A percentile compares a stretch with the other conserved stretches of the same genome.
These are phyloP conservation scores for Fusarium virguliforme DNA, from an alignment of 2,329 filamentous ascomycete species.

Conservation along the genomic window DNA sequence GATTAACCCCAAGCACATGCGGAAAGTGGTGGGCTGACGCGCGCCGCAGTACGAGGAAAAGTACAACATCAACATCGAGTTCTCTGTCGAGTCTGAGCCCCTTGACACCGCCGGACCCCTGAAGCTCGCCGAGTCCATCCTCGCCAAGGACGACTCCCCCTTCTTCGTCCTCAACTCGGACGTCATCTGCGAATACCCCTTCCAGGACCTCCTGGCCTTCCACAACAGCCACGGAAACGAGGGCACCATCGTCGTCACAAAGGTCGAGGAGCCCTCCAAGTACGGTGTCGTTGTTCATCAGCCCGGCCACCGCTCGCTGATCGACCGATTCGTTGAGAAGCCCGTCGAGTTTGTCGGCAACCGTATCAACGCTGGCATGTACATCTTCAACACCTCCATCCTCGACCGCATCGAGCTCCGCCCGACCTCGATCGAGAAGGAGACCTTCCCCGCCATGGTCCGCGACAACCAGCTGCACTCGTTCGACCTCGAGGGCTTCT, in stretches of 20 bases:
- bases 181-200: constrained; percentile 98
- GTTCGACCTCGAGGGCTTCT: constrained; percentile 97
- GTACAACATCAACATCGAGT: constrained; percentile 96
- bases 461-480: constrained; percentile 93
- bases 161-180: constrained; percentile 99
- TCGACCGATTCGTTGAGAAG: constrained; percentile 99
- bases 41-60: constrained; percentile 82
- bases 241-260: constrained; percentile 98
- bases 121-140: constrained; percentile 93
- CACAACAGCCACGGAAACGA: constrained; percentile 95
- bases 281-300: constrained; percentile 99
- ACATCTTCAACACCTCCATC: constrained; percentile 95
- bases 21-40: constrained; percentile 23
- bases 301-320: constrained; percentile 89
- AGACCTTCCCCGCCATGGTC: constrained; percentile 96
- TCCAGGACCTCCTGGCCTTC: constrained; percentile 90
- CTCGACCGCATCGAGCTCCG: constrained; percentile 94
- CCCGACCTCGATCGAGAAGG: constrained; percentile 97
- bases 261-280: constrained; percentile 98
- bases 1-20: constrained; percentile 20
- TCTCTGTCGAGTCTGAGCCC: constrained; percentile 96
- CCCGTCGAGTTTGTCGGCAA: constrained; percentile 98
- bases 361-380: constrained; percentile 98
- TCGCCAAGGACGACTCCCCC: constrained; percentile 92
- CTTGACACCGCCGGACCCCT: constrained; percentile 95